A percentile compares a stretch with the other conserved stretches of the same genome.
Conservation (phyloP, 176 grass and related monocot genomes). For the Paspalum notatum region DNA sequence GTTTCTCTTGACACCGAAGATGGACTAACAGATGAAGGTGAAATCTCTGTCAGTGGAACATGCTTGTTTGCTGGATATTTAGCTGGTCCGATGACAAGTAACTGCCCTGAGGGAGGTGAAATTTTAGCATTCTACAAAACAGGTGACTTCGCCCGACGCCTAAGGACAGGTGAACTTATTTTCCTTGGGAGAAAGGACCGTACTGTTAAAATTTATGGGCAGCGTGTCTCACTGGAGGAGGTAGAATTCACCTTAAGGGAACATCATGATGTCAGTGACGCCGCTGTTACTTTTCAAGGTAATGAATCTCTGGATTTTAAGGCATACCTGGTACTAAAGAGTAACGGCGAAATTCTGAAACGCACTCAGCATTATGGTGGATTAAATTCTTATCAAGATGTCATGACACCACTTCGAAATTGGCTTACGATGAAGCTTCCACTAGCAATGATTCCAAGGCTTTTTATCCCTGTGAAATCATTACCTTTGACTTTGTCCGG, state of each 20-base stretch:
- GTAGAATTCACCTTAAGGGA: conserved; percentile 78
- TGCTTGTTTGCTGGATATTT: conserved; percentile 87
- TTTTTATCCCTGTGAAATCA: conserved; percentile 55
- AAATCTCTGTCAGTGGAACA: conserved; percentile 78
- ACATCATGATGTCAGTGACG: conserved; percentile 66
- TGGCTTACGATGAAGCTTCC: conserved; percentile 73
- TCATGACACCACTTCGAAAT: conserved; percentile 61
- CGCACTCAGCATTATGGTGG: neutral
- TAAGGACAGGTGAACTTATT: conserved; percentile 70
- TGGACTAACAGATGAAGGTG: conserved; percentile 55
- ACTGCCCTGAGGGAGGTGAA: conserved; percentile 31
- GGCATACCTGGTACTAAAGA: conserved; percentile 74
- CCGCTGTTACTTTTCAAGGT: conserved; percentile 69
- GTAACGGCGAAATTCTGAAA: conserved; percentile 10
- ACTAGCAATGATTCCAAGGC: conserved; percentile 71
- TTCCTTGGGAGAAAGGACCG: conserved; percentile 89
- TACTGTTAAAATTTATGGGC: conserved; percentile 78
- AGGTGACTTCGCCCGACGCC: conserved; percentile 71
- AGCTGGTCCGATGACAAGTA: conserved; percentile 26
- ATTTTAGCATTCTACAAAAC: conserved; percentile 56
- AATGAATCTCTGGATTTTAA: conserved; percentile 51
- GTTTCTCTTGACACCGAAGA: conserved; percentile 49
- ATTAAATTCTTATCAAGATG: conserved; percentile 42
- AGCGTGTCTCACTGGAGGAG: conserved; percentile 78
- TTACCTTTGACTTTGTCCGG: conserved; percentile 74